Conservation (phyloP, 2,329 filamentous ascomycete species). For the Colletotrichum sidae region DNA sequence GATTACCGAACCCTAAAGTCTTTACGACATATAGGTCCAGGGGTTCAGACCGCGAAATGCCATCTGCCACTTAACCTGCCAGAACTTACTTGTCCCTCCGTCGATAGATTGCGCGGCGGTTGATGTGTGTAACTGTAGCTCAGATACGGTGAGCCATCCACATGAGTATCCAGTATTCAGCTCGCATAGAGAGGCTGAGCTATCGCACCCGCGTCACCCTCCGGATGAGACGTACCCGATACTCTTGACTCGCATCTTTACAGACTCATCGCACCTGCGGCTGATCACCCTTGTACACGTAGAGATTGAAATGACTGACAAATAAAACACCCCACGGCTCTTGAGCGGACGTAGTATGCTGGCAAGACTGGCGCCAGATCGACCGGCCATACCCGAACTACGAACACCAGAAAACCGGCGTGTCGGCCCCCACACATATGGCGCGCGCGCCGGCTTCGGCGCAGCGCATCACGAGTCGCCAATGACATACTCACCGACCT, state of each 20-base stretch:
- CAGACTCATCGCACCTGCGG: conserved; percentile 5
- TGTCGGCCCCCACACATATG: conserved; percentile 4
- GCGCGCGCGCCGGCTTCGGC: conserved; percentile 20
- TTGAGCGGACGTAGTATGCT: too few species aligned
- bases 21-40: neutral
- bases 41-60: too few species aligned
- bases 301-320: conserved; percentile 6
- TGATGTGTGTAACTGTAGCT: conserved; percentile 28
- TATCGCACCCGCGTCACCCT: conserved; percentile 21
- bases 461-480: conserved; percentile 3
- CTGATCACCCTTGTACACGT: neutral
- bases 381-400: neutral
- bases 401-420: too few species aligned
- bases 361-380: conserved; percentile 26
- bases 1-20: neutral
- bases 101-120: conserved; percentile 21
- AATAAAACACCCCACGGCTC: conserved; percentile 5
- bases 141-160: conserved; percentile 11
- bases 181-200: conserved; percentile 27
- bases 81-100: conserved; percentile 1
- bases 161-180: neutral
- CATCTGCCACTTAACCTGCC: neutral
- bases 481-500: conserved; percentile 1
- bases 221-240: neutral
- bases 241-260: conserved; percentile 6